Percentiles rank a stretch among this genome's conserved stretches.
These are phyloP conservation scores for Kalmusia sp. DNA, from an alignment of 2,329 filamentous ascomycete genomes.

Conservation along the genomic window DNA sequence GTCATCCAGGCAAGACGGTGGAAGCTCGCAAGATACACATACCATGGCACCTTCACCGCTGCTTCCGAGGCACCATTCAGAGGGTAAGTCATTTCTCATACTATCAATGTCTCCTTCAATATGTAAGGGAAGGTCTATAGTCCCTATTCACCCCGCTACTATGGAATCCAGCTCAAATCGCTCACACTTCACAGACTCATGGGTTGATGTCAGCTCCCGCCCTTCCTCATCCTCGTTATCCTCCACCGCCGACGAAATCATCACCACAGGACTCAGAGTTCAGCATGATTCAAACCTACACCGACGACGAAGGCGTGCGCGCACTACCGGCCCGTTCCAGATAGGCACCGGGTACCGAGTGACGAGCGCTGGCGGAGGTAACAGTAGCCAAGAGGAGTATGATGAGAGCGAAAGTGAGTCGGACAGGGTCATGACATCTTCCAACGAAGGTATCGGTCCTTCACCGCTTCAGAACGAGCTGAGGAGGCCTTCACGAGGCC, in stretches of 20 bases:
- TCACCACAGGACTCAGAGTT: constrained; percentile 85
- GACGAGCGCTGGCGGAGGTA: constrained; percentile 56
- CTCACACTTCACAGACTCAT: constrained; percentile 73
- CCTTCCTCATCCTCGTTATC: constrained; percentile 93
- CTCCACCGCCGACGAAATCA: constrained; percentile 83
- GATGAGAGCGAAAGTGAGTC: constrained; percentile 93
- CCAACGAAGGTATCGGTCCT: constrained; percentile 63
- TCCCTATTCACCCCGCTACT: not conserved
- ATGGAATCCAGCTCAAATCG: constrained; percentile 20
- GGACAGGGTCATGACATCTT: constrained; percentile 72
- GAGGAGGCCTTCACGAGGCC: constrained; percentile 31
- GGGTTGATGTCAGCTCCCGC: constrained; percentile 92
- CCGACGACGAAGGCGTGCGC: constrained; percentile 61
- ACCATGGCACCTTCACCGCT: constrained; percentile 30
- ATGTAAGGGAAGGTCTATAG: not conserved
- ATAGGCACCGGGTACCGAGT: constrained; percentile 49
- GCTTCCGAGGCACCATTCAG: constrained; percentile 35
- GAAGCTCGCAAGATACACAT: constrained; percentile 19
- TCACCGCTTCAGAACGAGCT: constrained; percentile 43
- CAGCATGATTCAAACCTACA: constrained; percentile 68
- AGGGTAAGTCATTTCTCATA: constrained; percentile 24
- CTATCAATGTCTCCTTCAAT: not conserved
- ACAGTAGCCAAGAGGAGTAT: constrained; percentile 93
- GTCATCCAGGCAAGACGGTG: constrained; percentile 27
- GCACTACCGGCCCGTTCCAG: constrained; percentile 44